Percentiles rank a stretch among this genome's conserved stretches.
Evolutionary conservation across 148 eudicot genomes (phyloP).

Genomic region (Simmondsia chinensis): DNA sequence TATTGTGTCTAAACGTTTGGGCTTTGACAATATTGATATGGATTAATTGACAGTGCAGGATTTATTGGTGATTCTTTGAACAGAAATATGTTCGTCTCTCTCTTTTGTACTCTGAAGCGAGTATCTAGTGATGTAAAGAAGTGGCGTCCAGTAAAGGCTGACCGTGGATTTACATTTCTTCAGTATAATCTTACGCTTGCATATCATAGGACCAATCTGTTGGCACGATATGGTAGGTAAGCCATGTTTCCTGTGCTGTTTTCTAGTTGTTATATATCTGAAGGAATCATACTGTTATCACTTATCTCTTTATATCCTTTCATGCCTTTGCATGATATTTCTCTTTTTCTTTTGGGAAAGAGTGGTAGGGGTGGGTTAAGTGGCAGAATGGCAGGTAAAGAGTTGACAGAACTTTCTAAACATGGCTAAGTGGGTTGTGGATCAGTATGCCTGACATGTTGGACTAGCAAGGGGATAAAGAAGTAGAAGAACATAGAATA

Average conservation of each 20-base stretch:
- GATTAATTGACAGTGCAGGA: slow-evolving; percentile 59
- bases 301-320: neutral
- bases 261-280: neutral
- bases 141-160: slow-evolving; percentile 99
- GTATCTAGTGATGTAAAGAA: slow-evolving; percentile 67
- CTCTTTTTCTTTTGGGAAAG: too few relatives aligned
- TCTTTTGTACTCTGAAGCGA: slow-evolving; percentile 61
- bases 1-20: too few relatives aligned
- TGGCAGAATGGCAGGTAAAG: too few relatives aligned
- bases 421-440: too few relatives aligned
- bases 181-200: slow-evolving; percentile 81
- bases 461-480: too few relatives aligned
- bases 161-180: slow-evolving; percentile 87
- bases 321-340: too few relatives aligned
- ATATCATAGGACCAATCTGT: slow-evolving; percentile 85
- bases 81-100: slow-evolving; percentile 96
- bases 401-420: too few relatives aligned
- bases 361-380: too few relatives aligned
- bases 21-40: slow-evolving; percentile 14
- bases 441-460: too few relatives aligned
- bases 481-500: too few relatives aligned
- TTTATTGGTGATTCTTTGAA: slow-evolving; percentile 96
- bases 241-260: slow-evolving; percentile 19
- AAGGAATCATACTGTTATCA: neutral
- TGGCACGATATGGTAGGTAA: slow-evolving; percentile 98